Conservation (phyloP, 331 rosid species). For the Spiraea crenata region DNA sequence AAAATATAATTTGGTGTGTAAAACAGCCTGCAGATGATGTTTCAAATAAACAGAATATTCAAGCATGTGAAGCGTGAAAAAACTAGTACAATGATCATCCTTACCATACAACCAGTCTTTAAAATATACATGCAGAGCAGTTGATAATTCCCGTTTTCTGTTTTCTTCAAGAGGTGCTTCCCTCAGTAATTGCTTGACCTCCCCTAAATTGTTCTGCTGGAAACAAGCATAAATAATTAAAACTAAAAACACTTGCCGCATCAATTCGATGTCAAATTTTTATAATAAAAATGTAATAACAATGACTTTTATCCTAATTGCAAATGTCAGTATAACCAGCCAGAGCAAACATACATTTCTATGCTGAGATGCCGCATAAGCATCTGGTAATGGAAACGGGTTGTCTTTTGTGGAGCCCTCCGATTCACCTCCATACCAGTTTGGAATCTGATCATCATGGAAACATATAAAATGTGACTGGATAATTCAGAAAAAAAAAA, state of each 20-base stretch:
- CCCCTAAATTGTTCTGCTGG: slow-evolving; percentile 75
- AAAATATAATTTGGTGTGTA: not conserved
- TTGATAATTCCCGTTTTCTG: slow-evolving; percentile 80
- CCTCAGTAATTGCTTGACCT: slow-evolving; percentile 65
- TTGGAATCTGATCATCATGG: slow-evolving; percentile 68
- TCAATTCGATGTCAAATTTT: slow-evolving; percentile 17
- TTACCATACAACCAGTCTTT: slow-evolving; percentile 97
- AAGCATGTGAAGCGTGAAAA: not conserved
- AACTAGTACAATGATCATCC: slow-evolving; percentile 4
- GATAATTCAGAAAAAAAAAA: slow-evolving; percentile 20
- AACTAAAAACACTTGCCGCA: slow-evolving; percentile 6
- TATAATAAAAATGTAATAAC: slow-evolving; percentile 19
- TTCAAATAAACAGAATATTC: not conserved
- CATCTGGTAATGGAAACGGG: slow-evolving; percentile 78
- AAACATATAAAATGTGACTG: slow-evolving; percentile 13
- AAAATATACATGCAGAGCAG: slow-evolving; percentile 88
- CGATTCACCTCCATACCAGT: slow-evolving; percentile 68
- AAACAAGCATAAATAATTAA: slow-evolving; percentile 15
- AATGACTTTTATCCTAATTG: not conserved
- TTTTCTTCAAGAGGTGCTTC: slow-evolving; percentile 94
- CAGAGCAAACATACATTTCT: slow-evolving; percentile 58
- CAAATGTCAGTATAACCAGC: not conserved
- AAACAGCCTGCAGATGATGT: not conserved
- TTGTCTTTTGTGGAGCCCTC: slow-evolving; percentile 69
- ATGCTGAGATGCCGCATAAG: slow-evolving; percentile 65